Percentiles rank a stretch among this genome's conserved stretches.
phyloP scores from a whole-genome alignment of 495 filamentous ascomycete genomes.

The Podospora sp. region DNA sequence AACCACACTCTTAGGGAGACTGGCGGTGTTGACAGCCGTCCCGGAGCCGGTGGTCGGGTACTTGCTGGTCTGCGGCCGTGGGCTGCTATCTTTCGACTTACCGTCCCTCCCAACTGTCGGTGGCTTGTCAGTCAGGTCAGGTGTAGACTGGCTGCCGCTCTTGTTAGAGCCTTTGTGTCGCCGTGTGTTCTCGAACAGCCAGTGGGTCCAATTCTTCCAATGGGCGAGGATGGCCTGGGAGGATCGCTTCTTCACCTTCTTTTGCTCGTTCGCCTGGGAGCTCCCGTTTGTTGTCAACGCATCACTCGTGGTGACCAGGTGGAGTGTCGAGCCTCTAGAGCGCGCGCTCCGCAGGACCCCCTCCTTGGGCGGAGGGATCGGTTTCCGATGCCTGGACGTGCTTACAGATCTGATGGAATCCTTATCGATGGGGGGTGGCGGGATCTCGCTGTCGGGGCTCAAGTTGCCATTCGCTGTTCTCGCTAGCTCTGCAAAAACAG shows the following conservation, averaged over 20 bases:
- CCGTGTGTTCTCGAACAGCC: constrained; percentile 53
- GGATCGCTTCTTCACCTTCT: constrained; percentile 50
- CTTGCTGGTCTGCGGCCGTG: constrained; percentile 58
- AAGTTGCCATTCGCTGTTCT: constrained; percentile 38
- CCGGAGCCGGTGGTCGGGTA: constrained; percentile 39
- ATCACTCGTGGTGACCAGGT: constrained; percentile 69
- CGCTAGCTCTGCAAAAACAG: constrained; percentile 67
- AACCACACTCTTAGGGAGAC: constrained; percentile 40
- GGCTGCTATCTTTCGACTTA: constrained; percentile 51
- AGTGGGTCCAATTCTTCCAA: constrained; percentile 69
- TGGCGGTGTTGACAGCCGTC: constrained; percentile 28
- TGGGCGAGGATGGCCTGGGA: constrained; percentile 62
- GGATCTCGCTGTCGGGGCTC: constrained; percentile 48
- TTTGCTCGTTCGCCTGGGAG: constrained; percentile 33
- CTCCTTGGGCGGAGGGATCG: constrained; percentile 87
- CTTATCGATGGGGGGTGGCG: constrained; percentile 75
- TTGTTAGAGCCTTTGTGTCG: constrained; percentile 45
- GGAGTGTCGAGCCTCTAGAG: constrained; percentile 75
- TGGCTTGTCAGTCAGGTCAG: constrained; percentile 51
- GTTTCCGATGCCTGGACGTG: constrained; percentile 67
- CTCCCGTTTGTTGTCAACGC: constrained; percentile 36
- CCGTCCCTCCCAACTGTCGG: constrained; percentile 42
- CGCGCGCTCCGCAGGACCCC: constrained; percentile 59
- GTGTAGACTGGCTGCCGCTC: constrained; percentile 56
- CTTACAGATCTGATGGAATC: constrained; percentile 71